A percentile compares a stretch with the other conserved stretches of the same genome.
Conservation (phyloP, 73 alveolate genomes). For the Paramecium octaurelia region DNA sequence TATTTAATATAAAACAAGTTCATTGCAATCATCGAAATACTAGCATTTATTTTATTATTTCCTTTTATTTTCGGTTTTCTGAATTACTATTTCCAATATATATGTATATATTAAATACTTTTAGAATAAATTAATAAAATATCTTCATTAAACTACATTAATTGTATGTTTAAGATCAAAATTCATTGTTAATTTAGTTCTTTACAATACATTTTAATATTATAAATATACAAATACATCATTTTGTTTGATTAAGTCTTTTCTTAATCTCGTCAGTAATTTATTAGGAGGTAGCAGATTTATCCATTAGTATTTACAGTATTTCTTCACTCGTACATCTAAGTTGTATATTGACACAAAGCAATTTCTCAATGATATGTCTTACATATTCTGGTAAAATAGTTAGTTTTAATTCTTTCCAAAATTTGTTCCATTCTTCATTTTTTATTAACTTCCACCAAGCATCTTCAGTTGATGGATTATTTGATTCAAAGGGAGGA, state of each 20-base stretch:
- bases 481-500: constrained; percentile 39
- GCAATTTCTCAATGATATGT: neutral
- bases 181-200: neutral
- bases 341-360: neutral
- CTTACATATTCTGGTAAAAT: constrained; percentile 11
- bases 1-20: neutral
- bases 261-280: neutral
- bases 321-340: neutral
- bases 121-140: too few relatives aligned
- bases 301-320: neutral
- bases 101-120: too few relatives aligned
- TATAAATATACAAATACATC: neutral
- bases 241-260: constrained; percentile 7
- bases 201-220: neutral
- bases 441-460: constrained; percentile 41
- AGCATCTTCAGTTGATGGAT: neutral
- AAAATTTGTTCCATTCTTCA: neutral
- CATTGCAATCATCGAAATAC: neutral
- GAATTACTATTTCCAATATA: neutral
- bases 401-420: constrained; percentile 26
- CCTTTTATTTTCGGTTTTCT: neutral
- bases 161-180: too few relatives aligned
- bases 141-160: too few relatives aligned
- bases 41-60: neutral
- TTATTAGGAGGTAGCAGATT: neutral